Percentiles rank a stretch among this genome's conserved stretches.
phyloP scores from a whole-genome alignment of 1,139 yeast species.

The Debaryomyces sp. region DNA sequence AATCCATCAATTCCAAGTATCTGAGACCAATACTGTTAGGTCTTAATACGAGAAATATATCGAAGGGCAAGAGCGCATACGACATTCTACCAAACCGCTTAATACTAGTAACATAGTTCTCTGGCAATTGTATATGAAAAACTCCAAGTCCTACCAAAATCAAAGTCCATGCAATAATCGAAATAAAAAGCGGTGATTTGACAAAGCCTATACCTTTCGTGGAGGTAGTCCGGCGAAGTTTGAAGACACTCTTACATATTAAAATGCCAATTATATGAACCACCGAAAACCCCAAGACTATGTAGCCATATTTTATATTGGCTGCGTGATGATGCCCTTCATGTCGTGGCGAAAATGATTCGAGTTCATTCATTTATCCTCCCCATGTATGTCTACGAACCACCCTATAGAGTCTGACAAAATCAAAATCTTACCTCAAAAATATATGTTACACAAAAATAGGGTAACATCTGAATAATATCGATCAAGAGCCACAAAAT shows the following conservation, averaged over 20 bases:
- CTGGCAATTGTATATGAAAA: constrained; percentile 23
- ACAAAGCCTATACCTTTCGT: background rate
- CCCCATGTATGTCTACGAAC: background rate
- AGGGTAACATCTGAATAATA: too few species aligned
- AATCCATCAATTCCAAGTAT: constrained; percentile 56
- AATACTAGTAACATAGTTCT: constrained; percentile 25
- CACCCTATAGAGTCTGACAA: background rate
- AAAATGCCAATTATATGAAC: constrained; percentile 25
- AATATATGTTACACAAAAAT: background rate
- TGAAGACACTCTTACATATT: constrained; percentile 13
- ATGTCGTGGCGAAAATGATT: constrained; percentile 22
- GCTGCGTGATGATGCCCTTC: constrained; percentile 38
- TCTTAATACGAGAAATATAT: constrained; percentile 60
- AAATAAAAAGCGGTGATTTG: constrained; percentile 1
- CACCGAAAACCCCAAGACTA: constrained; percentile 37
- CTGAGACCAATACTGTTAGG: constrained; percentile 61
- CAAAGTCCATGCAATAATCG: constrained; percentile 29
- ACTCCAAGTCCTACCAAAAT: constrained; percentile 24
- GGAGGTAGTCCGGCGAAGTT: constrained; percentile 6
- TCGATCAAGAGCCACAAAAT: background rate
- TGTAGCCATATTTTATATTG: constrained; percentile 54
- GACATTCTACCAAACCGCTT: constrained; percentile 62
- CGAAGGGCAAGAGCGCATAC: constrained; percentile 66
- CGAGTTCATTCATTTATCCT: background rate
- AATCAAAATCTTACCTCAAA: background rate